Conservation (phyloP, 2,329 filamentous ascomycete species). For the Diaporthe humulicola region DNA sequence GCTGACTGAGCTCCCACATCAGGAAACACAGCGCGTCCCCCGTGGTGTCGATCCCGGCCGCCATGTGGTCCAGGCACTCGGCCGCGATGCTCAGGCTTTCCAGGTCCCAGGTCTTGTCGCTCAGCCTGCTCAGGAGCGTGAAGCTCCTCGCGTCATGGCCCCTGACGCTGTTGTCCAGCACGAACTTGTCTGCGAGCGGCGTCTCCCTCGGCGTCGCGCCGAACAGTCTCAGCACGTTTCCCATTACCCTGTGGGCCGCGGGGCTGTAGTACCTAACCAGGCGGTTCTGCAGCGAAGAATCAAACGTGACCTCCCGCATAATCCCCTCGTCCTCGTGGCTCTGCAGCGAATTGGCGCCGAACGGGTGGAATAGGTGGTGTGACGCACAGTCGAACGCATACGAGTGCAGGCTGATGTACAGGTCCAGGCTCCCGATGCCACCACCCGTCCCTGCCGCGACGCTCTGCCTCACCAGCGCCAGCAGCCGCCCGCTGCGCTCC, state of each 20-base stretch:
- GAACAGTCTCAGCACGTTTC: conserved; percentile 60
- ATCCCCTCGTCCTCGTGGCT: conserved; percentile 69
- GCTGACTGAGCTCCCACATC: conserved; percentile 78
- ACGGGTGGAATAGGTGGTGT: conserved; percentile 77
- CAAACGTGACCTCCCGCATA: conserved; percentile 77
- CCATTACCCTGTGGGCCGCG: conserved; percentile 60
- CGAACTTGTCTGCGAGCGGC: conserved; percentile 71
- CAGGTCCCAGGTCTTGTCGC: conserved; percentile 63
- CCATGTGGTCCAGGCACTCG: conserved; percentile 80
- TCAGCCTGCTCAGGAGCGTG: conserved; percentile 70
- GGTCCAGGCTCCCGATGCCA: conserved; percentile 63
- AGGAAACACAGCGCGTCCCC: conserved; percentile 78
- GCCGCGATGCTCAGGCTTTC: conserved; percentile 70
- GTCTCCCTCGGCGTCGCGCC: conserved; percentile 66
- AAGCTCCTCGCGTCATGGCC: conserved; percentile 62
- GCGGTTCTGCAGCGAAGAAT: conserved; percentile 76
- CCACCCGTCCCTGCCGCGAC: conserved; percentile 33
- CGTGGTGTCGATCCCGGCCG: conserved; percentile 79
- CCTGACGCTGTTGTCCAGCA: conserved; percentile 64
- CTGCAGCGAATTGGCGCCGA: conserved; percentile 72
- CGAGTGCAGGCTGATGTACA: conserved; percentile 75
- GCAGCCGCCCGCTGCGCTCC: conserved; percentile 68
- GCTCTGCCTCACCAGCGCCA: conserved; percentile 63
- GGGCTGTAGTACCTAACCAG: conserved; percentile 71
- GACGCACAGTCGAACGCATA: conserved; percentile 79